These are phyloP conservation scores for Arachnomyces sp. DNA, from an alignment of 2,329 filamentous ascomycete genomes.

Conservation along the genomic window DNA sequence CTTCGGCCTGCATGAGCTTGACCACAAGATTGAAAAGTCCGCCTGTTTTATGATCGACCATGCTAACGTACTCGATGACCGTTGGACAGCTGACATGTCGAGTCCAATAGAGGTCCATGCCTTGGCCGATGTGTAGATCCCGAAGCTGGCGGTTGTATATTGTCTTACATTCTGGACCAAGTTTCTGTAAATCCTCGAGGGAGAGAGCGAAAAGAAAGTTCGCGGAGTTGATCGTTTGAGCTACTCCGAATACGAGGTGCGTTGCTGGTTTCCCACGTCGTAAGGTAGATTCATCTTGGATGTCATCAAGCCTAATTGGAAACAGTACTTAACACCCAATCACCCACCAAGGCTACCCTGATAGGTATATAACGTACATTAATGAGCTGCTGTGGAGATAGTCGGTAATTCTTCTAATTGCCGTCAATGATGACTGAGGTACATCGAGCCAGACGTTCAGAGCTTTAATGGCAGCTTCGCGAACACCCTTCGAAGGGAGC, in stretches of 20 bases:
- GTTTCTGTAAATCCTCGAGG: conserved; percentile 33
- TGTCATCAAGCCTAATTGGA: conserved; percentile 43
- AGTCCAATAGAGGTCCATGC: conserved; percentile 44
- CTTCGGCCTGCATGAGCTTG: conserved; percentile 38
- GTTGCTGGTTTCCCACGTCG: conserved; percentile 43
- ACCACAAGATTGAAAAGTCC: conserved; percentile 40
- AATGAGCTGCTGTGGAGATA: no score
- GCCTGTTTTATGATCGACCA: conserved; percentile 45
- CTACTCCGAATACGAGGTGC: conserved; percentile 43
- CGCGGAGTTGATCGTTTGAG: conserved; percentile 47
- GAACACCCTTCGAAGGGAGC: no score
- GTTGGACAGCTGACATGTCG: conserved; percentile 39
- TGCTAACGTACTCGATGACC: conserved; percentile 42
- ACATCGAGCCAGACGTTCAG: no score
- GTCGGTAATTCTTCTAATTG: no score
- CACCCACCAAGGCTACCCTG: no score
- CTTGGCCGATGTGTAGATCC: conserved; percentile 41
- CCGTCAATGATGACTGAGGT: no score
- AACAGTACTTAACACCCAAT: no score
- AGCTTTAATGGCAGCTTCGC: no score
- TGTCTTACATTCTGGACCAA: conserved; percentile 34
- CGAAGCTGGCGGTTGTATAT: conserved; percentile 40
- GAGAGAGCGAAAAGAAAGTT: conserved; percentile 44
- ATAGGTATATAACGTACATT: no score
- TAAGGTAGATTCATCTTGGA: conserved; percentile 41